phyloP scores from a whole-genome alignment of 129 eudicot species.

The Artemisia annua region DNA sequence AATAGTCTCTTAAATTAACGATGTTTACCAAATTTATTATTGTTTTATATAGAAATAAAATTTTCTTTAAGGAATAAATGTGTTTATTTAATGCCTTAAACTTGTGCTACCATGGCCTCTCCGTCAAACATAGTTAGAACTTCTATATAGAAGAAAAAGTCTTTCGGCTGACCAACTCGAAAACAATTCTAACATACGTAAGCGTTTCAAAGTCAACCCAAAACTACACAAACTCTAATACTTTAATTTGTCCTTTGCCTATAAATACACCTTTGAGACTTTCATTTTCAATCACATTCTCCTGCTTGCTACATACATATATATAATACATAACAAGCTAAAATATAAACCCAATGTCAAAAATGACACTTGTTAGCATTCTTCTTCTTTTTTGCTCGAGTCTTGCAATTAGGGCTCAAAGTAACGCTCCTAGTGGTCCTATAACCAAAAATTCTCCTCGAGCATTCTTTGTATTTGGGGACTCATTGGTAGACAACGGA shows the following conservation, averaged over 20 bases:
- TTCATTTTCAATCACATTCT: slow-evolving; percentile 3
- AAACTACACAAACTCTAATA: slow-evolving; percentile 3
- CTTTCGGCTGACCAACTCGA: too few relatives aligned
- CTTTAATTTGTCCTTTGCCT: background rate
- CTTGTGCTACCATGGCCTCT: too few relatives aligned
- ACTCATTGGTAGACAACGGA: slow-evolving; percentile 72
- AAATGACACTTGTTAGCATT: background rate
- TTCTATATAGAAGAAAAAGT: background rate
- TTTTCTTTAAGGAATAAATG: too few relatives aligned
- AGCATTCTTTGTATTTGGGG: slow-evolving; percentile 75
- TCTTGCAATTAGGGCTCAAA: background rate
- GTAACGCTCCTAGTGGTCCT: background rate
- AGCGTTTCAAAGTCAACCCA: slow-evolving; percentile 8
- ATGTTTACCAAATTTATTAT: too few relatives aligned
- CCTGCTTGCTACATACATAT: background rate
- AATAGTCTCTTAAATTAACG: too few relatives aligned
- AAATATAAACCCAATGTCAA: slow-evolving; percentile 8
- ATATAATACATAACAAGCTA: background rate
- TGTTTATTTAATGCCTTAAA: too few relatives aligned
- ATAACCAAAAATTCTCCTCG: slow-evolving; percentile 13
- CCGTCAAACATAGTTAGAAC: background rate
- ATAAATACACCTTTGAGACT: slow-evolving; percentile 10
- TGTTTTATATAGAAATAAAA: too few relatives aligned
- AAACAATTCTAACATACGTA: background rate
- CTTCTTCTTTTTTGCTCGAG: background rate